phyloP scores from a whole-genome alignment of 768 basidiomycete genomes.

The Termitomyces sp. region DNA sequence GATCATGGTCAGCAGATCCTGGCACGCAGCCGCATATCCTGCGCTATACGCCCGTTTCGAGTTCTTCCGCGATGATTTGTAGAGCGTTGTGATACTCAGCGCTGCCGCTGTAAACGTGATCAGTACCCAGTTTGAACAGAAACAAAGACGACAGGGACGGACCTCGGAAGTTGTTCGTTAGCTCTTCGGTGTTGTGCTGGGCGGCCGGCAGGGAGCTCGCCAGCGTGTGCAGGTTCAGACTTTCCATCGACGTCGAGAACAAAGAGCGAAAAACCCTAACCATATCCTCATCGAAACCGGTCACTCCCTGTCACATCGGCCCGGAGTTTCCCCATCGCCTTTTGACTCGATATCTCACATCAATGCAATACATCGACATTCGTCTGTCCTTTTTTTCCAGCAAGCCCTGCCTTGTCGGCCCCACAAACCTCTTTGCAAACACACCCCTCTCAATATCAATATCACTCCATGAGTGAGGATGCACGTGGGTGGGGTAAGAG shows the following conservation, averaged over 20 bases:
- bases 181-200: constrained; percentile 77
- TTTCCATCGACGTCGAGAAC: constrained; percentile 58
- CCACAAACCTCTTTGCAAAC: too few relatives aligned
- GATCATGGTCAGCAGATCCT: constrained; percentile 78
- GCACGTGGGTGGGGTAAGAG: too few relatives aligned
- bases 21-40: constrained; percentile 77
- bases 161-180: constrained; percentile 84
- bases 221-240: constrained; percentile 76
- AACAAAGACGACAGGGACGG: background rate
- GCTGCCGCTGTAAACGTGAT: constrained; percentile 58
- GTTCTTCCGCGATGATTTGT: constrained; percentile 72
- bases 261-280: constrained; percentile 14
- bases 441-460: too few relatives aligned
- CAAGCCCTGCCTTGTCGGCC: too few relatives aligned
- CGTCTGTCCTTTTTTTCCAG: too few relatives aligned
- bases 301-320: background rate
- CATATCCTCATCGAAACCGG: background rate
- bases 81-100: constrained; percentile 80
- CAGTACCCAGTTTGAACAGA: constrained; percentile 17
- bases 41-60: constrained; percentile 80
- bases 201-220: constrained; percentile 70
- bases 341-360: too few relatives aligned
- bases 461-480: too few relatives aligned
- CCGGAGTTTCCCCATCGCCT: too few relatives aligned
- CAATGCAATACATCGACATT: too few relatives aligned